These are phyloP conservation scores for Lepidium campestre DNA, from an alignment of 441 rosid species.

Conservation along the genomic window DNA sequence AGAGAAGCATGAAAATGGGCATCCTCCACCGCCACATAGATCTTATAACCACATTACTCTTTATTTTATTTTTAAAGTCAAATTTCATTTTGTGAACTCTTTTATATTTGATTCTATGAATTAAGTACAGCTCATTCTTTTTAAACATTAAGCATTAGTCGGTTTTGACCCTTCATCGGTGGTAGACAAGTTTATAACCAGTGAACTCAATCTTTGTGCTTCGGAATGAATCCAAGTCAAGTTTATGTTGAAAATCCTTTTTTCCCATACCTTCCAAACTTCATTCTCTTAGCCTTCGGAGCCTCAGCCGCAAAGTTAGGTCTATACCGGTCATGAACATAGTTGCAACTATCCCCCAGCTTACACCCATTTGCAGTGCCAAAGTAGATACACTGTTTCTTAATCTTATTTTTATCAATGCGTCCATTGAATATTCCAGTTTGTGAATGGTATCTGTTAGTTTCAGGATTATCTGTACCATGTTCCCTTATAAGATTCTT, in stretches of 20 bases:
- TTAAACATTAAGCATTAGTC: neutral
- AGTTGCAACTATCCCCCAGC: constrained; percentile 40
- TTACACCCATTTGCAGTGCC: constrained; percentile 51
- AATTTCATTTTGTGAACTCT: neutral
- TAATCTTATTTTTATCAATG: constrained; percentile 17
- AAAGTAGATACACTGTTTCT: constrained; percentile 42
- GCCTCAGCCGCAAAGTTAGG: constrained; percentile 19
- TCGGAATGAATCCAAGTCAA: neutral
- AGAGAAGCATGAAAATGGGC: neutral
- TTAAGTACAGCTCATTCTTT: neutral
- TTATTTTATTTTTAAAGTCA: neutral
- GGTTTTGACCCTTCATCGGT: neutral
- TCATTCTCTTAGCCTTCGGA: constrained; percentile 49
- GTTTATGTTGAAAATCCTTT: constrained; percentile 3
- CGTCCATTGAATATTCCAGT: constrained; percentile 18
- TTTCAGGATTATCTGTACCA: constrained; percentile 41
- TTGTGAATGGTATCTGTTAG: constrained; percentile 9
- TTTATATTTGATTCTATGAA: neutral
- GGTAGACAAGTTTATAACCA: neutral
- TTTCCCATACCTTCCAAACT: constrained; percentile 21
- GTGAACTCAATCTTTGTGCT: neutral
- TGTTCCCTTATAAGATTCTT: constrained; percentile 66
- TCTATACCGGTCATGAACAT: constrained; percentile 35
- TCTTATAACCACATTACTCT: neutral
- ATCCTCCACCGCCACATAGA: neutral